A percentile compares a stretch with the other conserved stretches of the same genome.
phyloP scores from a whole-genome alignment of 768 basidiomycete genomes.

The Terana coerulea region DNA sequence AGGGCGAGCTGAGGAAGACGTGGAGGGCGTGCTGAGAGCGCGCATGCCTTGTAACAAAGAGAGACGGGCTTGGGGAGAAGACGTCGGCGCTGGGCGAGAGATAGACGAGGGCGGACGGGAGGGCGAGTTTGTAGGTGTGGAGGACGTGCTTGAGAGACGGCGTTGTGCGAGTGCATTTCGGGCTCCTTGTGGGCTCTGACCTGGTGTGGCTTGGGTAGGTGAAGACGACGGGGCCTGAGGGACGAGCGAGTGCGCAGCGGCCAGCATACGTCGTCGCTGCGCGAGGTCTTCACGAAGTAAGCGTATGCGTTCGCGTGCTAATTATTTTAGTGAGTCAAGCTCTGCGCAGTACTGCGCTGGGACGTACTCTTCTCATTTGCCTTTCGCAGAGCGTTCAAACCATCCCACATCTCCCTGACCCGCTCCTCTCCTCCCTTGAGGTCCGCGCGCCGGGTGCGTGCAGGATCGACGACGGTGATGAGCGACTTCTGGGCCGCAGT shows the following conservation, averaged over 20 bases:
- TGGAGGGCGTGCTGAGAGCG: not conserved
- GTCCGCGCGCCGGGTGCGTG: conserved; percentile 27
- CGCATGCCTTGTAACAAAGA: not conserved
- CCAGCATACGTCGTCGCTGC: conserved; percentile 61
- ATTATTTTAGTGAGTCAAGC: too few relatives aligned
- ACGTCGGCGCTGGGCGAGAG: not conserved
- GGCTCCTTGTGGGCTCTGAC: not conserved
- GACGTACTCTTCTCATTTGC: conserved; percentile 25
- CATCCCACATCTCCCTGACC: conserved; percentile 29
- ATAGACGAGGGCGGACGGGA: conserved; percentile 21
- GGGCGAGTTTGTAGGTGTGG: conserved; percentile 8
- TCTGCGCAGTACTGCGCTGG: too few relatives aligned
- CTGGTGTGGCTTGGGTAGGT: not conserved
- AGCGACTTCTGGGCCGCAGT: conserved; percentile 23
- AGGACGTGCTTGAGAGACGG: not conserved
- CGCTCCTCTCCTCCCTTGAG: conserved; percentile 27
- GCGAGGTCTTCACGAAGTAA: conserved; percentile 57
- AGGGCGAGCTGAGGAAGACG: conserved; percentile 9
- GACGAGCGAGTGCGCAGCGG: conserved; percentile 43
- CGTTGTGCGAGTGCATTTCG: not conserved
- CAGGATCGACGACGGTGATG: conserved; percentile 20
- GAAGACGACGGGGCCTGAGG: conserved; percentile 25
- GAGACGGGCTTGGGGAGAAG: not conserved
- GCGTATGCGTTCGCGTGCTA: conserved; percentile 61
- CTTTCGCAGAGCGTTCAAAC: conserved; percentile 23